Evolutionary conservation across 768 basidiomycete genomes (phyloP), one percentile per base, ranked within the genome.

Genomic region (Clavulina sp.): DNA sequence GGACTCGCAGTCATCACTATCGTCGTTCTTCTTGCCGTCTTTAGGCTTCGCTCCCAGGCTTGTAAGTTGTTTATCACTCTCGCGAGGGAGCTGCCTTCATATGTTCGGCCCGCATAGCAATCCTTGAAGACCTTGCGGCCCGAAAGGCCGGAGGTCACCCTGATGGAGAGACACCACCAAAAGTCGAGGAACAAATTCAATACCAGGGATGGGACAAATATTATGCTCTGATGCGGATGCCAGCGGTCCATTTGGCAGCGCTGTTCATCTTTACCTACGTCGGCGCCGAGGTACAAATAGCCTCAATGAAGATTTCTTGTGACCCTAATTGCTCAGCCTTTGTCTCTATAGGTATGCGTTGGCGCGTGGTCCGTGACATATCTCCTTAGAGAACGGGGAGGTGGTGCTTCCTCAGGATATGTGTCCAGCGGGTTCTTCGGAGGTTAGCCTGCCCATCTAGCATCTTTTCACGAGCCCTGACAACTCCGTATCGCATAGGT

Each of bases 1-100:
- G 80, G 76, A 1, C 56, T 91, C n/a, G 76, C 82, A 0, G 51
- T 76, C 18, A 56, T 67, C 40, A 86, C 83, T 56, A 68, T 72
- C 1, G 34, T 71, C 9, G 49, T 77, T 3, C 63, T 89, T 4
- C 56, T 71, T 2, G 51, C 58, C 2, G 74, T 83, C 3, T 88
- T 91, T 65, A 71, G 75, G n/a, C 64, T 81, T 38, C 9, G 7
- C 34, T 7, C 7, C 9, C 34, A 55, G 49, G 38, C 33, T 53
- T 41, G 3, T 41, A 16, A 16, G 5, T n/a, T n/a, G n/a, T 36
- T n/a, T 9, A 30, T 9, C 16, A 2, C 9, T n/a, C 41, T 23
- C 6, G 19, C 26, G 16, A 16, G n/a, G 13, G 5, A 2, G 23
- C 28, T 16, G 24, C n/a, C 23, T 49, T n/a, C n/a, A n/a, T n/a